Base-by-base conservation (phyloP, 805 yeast species). In the Teunomyces cretensis region DNA sequence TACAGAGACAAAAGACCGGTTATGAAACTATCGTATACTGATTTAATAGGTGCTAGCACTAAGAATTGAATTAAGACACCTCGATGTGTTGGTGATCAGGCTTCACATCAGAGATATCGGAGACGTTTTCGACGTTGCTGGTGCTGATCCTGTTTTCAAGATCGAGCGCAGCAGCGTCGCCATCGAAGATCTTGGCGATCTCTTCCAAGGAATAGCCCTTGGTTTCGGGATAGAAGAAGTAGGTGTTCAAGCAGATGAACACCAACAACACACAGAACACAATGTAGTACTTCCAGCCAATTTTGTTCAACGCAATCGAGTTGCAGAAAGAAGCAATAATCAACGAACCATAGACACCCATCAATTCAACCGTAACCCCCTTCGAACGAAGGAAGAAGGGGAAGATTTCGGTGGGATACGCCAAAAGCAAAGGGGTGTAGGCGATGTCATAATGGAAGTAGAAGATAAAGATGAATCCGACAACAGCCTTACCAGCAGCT, bases 401-500 rank as follows among this genome's bases (percentile, higher is more conserved):
- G 48, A 66, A 57, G 44, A 64, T 52, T 50, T 74, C 81, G 32
- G 81, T 73, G 43, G 69, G 53, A 55, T 76, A 77, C 39, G 74
- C 52, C 54, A 58, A 68, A 40, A 78, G 76, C 44, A 75, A 63
- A 42, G 79, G 79, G 46, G 73, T 72, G 43, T 61, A 54, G 27
- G 75, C 76, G 33, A 67, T 58, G 51, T 72, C 65, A 59, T 75
- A 76, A 32, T 65, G 62, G 42, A 60, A 53, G 57, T 68, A 65
- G 68, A 65, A 75, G 22, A 76, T 52, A 68, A 75, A 78, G 41
- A 79, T 73, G 75, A 78, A 72, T 6, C 77, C 78, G 53, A 70
- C 65, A 24, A 75, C 79, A 47, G 77, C 81, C 43, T 64, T 64
- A 38, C 74, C 76, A 17, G 69, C 57, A 3, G 60, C 16, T 47